Evolutionary conservation across 495 filamentous ascomycete genomes (phyloP), one percentile per base, ranked within the genome.

Genomic region (Corynascus novoguineensis): DNA sequence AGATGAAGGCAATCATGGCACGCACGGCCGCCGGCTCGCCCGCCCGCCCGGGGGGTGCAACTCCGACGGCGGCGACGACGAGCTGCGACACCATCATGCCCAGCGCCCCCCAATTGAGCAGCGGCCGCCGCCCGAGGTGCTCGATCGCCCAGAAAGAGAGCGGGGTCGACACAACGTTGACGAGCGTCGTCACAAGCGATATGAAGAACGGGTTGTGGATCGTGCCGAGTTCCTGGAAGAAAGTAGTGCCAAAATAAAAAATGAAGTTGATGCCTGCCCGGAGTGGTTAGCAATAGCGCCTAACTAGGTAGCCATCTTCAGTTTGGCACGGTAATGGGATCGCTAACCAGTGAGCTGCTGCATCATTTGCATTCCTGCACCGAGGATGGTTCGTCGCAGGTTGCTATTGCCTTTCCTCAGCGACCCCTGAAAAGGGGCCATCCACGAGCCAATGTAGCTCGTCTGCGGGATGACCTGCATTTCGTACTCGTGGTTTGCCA

Each of bases 171-270:
- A 73, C 66, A 32, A 93, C 88, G 71, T 95, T 96, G 77, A 95
- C 87, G 50, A 91, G 79, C 51, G 87, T 92, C 49, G 84, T 88
- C 68, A 95, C 82, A 57, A 96, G 76, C 55, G 77, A 81, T 63
- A 91, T 88, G 44, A 92, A 69, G 79, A 95, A 95, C 47, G 88
- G 82, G 71, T 92, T 83, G 35, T 61, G 60, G 64, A 92, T 86
- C 57, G 86, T 83, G 53, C 81, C 78, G 9, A 86, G 83, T 37
- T 85, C 76, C 64, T 81, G 74, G 76, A 93, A 88, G 80, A 92
- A 92, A 48, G 84, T 80, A 25, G 87, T 89, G 34, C 84, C 84
- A 63, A 87, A 93, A 77, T 92, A 95, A 79, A 95, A 92, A 73
- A 95, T 84, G 74, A 93, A 92, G 78, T 95, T 92, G 72, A 92